These are phyloP conservation scores for Xylaria nigripes DNA, from an alignment of 495 filamentous ascomycete species.

Conservation along the genomic window DNA sequence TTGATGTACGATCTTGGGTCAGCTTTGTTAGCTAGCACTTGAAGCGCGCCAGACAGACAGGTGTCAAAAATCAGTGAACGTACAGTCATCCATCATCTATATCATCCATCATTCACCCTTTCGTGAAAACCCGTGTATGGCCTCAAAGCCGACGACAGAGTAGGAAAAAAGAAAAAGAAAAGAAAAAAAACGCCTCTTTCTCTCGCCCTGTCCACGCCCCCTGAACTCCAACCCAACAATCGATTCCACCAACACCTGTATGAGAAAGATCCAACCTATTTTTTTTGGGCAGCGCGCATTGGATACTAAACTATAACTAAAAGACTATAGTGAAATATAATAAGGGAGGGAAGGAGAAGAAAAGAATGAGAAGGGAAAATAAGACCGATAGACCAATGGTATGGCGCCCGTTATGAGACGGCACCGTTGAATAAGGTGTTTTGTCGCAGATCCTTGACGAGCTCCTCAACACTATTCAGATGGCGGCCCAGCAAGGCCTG, in stretches of 20 bases:
- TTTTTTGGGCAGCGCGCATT: too few species aligned
- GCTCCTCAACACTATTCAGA: constrained; percentile 80
- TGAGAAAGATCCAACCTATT: too few species aligned
- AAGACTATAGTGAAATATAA: not conserved
- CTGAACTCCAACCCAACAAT: too few species aligned
- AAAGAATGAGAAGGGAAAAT: not conserved
- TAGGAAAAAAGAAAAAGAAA: not conserved
- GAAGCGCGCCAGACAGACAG: not conserved
- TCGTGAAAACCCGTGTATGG: not conserved
- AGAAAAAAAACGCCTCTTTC: too few species aligned
- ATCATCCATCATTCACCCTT: not conserved
- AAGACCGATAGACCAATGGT: not conserved
- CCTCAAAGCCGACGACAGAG: not conserved
- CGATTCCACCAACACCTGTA: too few species aligned
- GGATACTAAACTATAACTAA: not conserved
- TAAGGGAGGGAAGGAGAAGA: not conserved
- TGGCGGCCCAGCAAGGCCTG: constrained; percentile 72
- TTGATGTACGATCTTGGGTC: not conserved
- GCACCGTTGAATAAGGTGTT: constrained; percentile 59
- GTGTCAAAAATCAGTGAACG: not conserved
- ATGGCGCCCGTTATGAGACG: constrained; percentile 33
- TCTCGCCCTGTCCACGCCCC: too few species aligned
- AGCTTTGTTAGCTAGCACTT: constrained; percentile 1
- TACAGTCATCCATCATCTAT: not conserved
- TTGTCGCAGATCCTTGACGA: constrained; percentile 83